A percentile compares a stretch with the other conserved stretches of the same genome.
Conservation (phyloP, 1,139 yeast species). For the Insectozyma bohioensis region DNA sequence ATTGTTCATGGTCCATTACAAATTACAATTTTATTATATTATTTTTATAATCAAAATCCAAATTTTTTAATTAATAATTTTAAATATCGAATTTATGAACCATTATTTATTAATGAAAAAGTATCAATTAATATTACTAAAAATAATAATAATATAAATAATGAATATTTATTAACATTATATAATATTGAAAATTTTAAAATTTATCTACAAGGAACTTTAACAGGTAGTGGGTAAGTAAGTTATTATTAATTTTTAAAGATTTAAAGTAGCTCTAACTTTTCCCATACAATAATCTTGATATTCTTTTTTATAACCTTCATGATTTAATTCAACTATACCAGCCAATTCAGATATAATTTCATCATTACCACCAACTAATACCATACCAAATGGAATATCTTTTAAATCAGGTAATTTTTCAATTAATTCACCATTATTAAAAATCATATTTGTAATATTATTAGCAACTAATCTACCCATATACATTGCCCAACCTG, state of each 20-base stretch:
- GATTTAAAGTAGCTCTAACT: slow-evolving; percentile 20
- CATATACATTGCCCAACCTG: slow-evolving; percentile 50
- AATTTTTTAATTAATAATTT: slow-evolving; percentile 25
- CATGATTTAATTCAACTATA: slow-evolving; percentile 34
- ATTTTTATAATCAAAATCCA: slow-evolving; percentile 31
- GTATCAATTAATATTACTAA: slow-evolving; percentile 11
- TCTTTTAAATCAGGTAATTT: slow-evolving; percentile 33
- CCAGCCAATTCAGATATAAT: slow-evolving; percentile 40
- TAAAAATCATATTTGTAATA: slow-evolving; percentile 29
- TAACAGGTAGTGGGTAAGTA: slow-evolving; percentile 2
- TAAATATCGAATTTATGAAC: slow-evolving; percentile 50
- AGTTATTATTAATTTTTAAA: slow-evolving; percentile 3
- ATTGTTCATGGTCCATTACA: slow-evolving; percentile 84
- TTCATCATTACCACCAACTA: slow-evolving; percentile 43
- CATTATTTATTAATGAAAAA: slow-evolving; percentile 22
- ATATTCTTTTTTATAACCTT: slow-evolving; percentile 39
- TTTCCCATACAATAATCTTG: slow-evolving; percentile 35
- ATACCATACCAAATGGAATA: slow-evolving; percentile 45
- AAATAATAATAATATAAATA: no score
- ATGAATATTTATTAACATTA: slow-evolving; percentile 8
- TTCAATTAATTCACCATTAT: slow-evolving; percentile 31
- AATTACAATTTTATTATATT: slow-evolving; percentile 57
- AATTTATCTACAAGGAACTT: slow-evolving; percentile 13
- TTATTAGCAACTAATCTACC: slow-evolving; percentile 45
- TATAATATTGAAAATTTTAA: slow-evolving; percentile 8